Conservation (phyloP, 306 rosid species). For the Cicer bijugum region DNA sequence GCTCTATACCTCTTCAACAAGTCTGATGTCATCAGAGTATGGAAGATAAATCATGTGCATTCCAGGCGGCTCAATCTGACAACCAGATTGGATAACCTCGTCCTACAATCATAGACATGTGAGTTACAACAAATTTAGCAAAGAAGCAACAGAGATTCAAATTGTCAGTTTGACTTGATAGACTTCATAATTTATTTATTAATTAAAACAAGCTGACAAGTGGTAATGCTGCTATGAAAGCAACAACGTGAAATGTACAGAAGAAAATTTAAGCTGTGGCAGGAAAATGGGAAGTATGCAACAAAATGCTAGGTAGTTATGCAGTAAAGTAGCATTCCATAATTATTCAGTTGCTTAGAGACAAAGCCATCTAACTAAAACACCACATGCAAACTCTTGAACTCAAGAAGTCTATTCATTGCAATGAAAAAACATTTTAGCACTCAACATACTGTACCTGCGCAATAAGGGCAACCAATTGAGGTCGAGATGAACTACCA, state of each 20-base stretch:
- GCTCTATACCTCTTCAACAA: conserved; percentile 78
- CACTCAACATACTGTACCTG: conserved; percentile 65
- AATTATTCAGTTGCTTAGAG: conserved; percentile 13
- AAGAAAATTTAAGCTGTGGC: conserved; percentile 18
- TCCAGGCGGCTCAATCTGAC: conserved; percentile 97
- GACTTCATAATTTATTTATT: neutral
- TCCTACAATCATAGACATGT: conserved; percentile 56
- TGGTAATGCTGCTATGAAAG: conserved; percentile 29
- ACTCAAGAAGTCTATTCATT: conserved; percentile 31
- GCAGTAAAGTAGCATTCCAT: conserved; percentile 1
- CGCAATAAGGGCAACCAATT: conserved; percentile 90
- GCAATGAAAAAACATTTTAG: conserved; percentile 25
- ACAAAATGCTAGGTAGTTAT: conserved; percentile 31
- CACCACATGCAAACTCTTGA: conserved; percentile 37
- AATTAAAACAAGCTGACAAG: conserved; percentile 31
- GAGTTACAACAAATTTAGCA: conserved; percentile 18
- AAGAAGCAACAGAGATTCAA: conserved; percentile 17
- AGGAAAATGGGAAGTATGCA: conserved; percentile 21
- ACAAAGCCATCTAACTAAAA: conserved; percentile 33
- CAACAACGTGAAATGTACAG: conserved; percentile 13
- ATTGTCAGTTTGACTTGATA: conserved; percentile 1
- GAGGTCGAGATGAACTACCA: conserved; percentile 83
- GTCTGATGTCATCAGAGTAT: conserved; percentile 88
- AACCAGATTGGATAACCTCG: conserved; percentile 67
- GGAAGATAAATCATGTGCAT: conserved; percentile 95